These are phyloP conservation scores for Acanthamoeba healyi DNA, from an alignment of 208 protist species.

Conservation along the genomic window DNA sequence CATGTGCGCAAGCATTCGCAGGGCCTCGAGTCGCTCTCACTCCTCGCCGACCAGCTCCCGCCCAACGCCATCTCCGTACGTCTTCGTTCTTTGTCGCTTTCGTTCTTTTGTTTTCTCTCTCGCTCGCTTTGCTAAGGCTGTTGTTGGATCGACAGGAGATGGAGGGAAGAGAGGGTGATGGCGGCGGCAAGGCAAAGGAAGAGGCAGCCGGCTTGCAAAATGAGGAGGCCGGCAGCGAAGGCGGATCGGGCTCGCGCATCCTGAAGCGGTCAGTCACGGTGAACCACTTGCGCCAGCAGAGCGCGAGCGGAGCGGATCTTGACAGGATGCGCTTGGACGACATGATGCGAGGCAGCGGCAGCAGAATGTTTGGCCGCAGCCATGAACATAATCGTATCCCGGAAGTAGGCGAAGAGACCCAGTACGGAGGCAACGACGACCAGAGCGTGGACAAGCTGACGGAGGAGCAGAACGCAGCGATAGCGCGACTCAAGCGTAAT, in stretches of 20 bases:
- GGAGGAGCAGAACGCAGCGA: slow-evolving; percentile 30
- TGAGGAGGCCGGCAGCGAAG: neutral
- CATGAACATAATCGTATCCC: neutral
- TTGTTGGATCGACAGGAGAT: neutral
- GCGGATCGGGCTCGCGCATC: neutral
- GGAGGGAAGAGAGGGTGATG: neutral
- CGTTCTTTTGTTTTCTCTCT: slow-evolving; percentile 4
- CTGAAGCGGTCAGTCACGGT: slow-evolving; percentile 28
- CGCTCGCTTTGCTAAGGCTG: neutral
- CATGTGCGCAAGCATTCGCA: slow-evolving; percentile 1
- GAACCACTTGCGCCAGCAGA: slow-evolving; percentile 44
- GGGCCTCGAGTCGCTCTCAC: slow-evolving; percentile 7
- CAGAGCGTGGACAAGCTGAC: neutral
- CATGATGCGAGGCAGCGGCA: neutral
- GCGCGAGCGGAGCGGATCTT: neutral
- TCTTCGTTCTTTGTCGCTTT: neutral
- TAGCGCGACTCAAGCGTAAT: slow-evolving; percentile 12
- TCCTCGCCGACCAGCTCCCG: neutral
- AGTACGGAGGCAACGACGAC: neutral
- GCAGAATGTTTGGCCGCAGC: neutral
- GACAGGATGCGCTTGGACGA: neutral
- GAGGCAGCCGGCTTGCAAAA: neutral
- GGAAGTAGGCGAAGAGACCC: neutral
- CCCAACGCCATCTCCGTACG: neutral
- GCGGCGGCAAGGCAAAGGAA: neutral